phyloP scores from a whole-genome alignment of 345 rosid species.

The Kernera saxatilis region DNA sequence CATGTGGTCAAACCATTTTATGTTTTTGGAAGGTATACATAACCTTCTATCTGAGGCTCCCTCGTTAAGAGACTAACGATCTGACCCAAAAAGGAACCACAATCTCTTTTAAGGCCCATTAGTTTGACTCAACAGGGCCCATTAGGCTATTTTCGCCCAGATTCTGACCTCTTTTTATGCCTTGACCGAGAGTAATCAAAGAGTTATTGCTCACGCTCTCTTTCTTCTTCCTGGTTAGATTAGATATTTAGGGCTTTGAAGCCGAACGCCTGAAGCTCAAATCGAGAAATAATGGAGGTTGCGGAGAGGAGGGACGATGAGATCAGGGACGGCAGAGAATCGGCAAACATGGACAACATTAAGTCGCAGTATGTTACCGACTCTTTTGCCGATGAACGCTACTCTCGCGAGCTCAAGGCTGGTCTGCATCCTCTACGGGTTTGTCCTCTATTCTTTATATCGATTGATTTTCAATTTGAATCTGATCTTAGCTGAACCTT shows the following conservation, averaged over 20 bases:
- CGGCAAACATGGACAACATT: constrained; percentile 11
- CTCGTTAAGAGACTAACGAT: background rate
- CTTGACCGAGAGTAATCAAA: background rate
- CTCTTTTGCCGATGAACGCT: constrained; percentile 50
- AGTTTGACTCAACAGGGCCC: background rate
- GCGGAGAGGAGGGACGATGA: constrained; percentile 63
- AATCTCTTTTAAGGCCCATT: constrained; percentile 15
- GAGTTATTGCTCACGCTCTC: background rate
- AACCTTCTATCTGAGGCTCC: too few species aligned
- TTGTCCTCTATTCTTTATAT: background rate
- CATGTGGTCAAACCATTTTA: too few species aligned
- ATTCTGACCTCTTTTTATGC: background rate
- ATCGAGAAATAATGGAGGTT: constrained; percentile 46
- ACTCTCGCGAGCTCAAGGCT: constrained; percentile 72
- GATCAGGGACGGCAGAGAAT: constrained; percentile 35
- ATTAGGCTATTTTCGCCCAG: background rate
- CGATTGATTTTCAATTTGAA: background rate
- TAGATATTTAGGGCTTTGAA: constrained; percentile 31
- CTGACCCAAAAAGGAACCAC: background rate
- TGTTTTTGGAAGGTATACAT: too few species aligned
- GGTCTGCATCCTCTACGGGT: constrained; percentile 93
- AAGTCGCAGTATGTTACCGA: constrained; percentile 25
- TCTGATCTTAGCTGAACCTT: background rate
- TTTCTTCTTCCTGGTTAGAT: background rate
- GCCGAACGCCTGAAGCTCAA: background rate